Conservation (phyloP, 768 basidiomycete species). For the Clathrus columnatus region DNA sequence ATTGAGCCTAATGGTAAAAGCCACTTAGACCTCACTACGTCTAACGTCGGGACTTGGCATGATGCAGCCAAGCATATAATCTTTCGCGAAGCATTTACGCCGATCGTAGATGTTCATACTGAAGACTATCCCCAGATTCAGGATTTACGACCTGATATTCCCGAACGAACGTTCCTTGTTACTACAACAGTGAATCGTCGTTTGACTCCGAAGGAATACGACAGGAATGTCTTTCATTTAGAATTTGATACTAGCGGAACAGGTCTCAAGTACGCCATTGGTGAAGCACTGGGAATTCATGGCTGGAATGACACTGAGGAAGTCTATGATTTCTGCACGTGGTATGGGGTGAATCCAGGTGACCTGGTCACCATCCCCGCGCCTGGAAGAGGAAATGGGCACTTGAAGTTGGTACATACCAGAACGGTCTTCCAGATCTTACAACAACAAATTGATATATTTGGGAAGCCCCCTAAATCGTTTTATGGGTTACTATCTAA, state of each 20-base stretch:
- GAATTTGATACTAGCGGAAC: constrained; percentile 91
- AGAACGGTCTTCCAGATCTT: constrained; percentile 92
- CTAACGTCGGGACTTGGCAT: constrained; percentile 70
- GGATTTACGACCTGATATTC: constrained; percentile 72
- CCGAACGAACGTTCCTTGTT: constrained; percentile 87
- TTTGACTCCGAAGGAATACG: constrained; percentile 89
- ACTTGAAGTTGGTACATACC: constrained; percentile 69
- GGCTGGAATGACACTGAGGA: constrained; percentile 95
- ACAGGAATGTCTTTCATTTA: constrained; percentile 98
- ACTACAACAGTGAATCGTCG: constrained; percentile 92
- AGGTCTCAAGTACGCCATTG: constrained; percentile 89
- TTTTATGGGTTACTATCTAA: constrained; percentile 86
- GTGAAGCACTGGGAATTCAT: constrained; percentile 94
- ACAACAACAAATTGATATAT: constrained; percentile 94
- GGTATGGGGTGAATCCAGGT: constrained; percentile 83
- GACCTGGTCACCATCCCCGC: constrained; percentile 77
- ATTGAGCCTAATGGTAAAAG: constrained; percentile 44
- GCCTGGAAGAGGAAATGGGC: constrained; percentile 29
- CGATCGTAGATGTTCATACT: constrained; percentile 29
- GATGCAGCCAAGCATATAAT: constrained; percentile 82
- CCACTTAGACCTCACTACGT: constrained; percentile 43
- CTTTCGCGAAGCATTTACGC: constrained; percentile 74
- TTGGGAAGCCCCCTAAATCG: constrained; percentile 91
- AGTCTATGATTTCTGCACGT: constrained; percentile 78
- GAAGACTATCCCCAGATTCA: constrained; percentile 52